Conservation (phyloP, 2,329 filamentous ascomycete species). For the Talaromyces albobiverticillius region DNA sequence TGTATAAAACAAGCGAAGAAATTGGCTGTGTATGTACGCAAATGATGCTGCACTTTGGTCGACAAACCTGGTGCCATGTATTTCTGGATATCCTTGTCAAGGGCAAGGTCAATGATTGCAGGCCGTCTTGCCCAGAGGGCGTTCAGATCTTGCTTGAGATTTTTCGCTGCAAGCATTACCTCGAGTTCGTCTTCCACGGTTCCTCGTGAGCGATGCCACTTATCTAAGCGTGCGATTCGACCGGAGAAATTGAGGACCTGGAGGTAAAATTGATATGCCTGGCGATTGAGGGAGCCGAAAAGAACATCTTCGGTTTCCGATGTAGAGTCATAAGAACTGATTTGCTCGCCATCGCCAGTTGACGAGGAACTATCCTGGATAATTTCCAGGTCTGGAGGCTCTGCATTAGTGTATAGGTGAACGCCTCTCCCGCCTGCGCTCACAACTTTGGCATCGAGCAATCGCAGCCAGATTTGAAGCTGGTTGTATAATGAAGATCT, state of each 20-base stretch:
- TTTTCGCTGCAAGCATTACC: conserved; percentile 53
- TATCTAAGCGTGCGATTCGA: conserved; percentile 55
- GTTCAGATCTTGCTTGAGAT: conserved; percentile 51
- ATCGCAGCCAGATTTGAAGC: background rate
- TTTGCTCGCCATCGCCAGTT: background rate
- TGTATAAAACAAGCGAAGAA: conserved; percentile 57
- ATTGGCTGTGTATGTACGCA: conserved; percentile 55
- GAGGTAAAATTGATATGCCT: background rate
- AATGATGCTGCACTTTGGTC: conserved; percentile 51
- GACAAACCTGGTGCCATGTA: conserved; percentile 51
- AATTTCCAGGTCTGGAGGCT: background rate
- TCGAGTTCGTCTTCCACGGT: conserved; percentile 59
- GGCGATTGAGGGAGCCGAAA: background rate
- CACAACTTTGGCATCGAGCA: conserved; percentile 2
- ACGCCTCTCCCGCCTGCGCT: background rate
- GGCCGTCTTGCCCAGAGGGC: conserved; percentile 51
- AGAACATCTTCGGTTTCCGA: background rate
- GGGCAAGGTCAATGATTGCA: conserved; percentile 56
- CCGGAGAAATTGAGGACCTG: conserved; percentile 33
- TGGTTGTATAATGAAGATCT: background rate
- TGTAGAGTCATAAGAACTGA: background rate
- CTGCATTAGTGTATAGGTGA: background rate
- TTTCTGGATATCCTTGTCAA: conserved; percentile 51
- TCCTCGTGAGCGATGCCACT: conserved; percentile 54
- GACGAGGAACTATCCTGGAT: background rate